phyloP scores from a whole-genome alignment of 805 yeast species.

The Ogataea kodamae region DNA sequence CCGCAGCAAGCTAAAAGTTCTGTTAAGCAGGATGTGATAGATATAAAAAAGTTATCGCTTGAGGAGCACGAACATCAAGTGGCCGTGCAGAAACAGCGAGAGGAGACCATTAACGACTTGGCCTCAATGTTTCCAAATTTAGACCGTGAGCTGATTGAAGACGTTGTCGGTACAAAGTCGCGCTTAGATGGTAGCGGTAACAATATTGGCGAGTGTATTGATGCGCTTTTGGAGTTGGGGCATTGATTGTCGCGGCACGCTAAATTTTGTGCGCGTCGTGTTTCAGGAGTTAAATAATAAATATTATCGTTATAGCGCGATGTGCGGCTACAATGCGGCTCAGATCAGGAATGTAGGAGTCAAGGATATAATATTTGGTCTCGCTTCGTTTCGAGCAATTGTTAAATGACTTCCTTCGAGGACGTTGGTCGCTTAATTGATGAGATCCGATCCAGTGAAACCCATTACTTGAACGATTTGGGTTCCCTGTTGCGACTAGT shows the following conservation, averaged over 20 bases:
- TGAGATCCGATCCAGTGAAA: constrained; percentile 20
- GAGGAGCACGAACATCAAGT: constrained; percentile 32
- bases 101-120: constrained; percentile 47
- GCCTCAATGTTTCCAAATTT: constrained; percentile 72
- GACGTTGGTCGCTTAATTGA: constrained; percentile 3
- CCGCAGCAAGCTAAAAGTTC: constrained; percentile 14
- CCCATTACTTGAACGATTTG: constrained; percentile 20
- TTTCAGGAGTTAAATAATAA: constrained; percentile 3
- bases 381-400: no score
- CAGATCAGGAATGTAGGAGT: constrained; percentile 8
- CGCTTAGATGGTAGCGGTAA: constrained; percentile 33
- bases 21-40: constrained; percentile 22
- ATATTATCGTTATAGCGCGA: constrained; percentile 7
- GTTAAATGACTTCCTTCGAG: background rate
- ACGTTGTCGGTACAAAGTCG: constrained; percentile 58
- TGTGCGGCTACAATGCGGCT: constrained; percentile 12
- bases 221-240: constrained; percentile 43
- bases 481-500: constrained; percentile 20
- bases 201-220: constrained; percentile 70
- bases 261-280: constrained; percentile 5
- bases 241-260: constrained; percentile 1
- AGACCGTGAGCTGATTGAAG: constrained; percentile 65
- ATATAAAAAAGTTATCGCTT: constrained; percentile 30
- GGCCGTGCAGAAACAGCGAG: constrained; percentile 41
- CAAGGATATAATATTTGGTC: no score